Evolutionary conservation across 768 basidiomycete species (phyloP), one percentile per base, ranked within the genome.

Genomic region (Mycena galopus): DNA sequence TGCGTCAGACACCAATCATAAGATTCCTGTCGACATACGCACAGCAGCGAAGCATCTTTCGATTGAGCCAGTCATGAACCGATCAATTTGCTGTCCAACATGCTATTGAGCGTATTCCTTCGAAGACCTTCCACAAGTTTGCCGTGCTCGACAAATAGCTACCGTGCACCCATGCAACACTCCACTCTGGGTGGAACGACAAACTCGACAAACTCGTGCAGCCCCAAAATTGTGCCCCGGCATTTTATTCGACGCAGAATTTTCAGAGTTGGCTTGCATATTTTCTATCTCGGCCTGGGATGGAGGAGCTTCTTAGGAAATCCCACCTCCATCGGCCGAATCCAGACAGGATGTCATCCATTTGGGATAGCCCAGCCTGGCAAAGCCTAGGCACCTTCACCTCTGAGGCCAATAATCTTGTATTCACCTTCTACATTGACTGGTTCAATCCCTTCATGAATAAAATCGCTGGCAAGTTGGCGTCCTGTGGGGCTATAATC

Each of bases 391-490:
- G 71, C 21, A 19, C 56, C 0, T 72, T 39, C 35, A 67, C 65
- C n/a, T 60, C 65, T 35, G n/a, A 29, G 17, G 44, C 58, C 33
- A 62, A 61, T 27, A 72, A 66, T 73, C 66, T 50, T 17, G 64
- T 62, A 0, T 69, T 62, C 56, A 33, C 25, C 37, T 44, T 3
- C 14, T 69, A 62, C 17, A 62, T 69, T 6, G 73, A 78, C 53
- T 77, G 75, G 77, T 77, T 77, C 39, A 77, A 77, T 55, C 77
- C 75, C 0, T 75, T 65, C 39, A 19, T 58, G 21, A 77, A 73
- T 42, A 74, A 76, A 25, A 71, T 73, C 33, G 71, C 73, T n/a
- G 73, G 77, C 4, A 72, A 72, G 25, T 10, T 17, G 14, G 65
- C 32, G 12, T 72, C 71, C 6, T 65, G 64, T 19, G 65, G 71